phyloP scores from a whole-genome alignment of 352 stramenopile species.

The Globisporangium ultimum region DNA sequence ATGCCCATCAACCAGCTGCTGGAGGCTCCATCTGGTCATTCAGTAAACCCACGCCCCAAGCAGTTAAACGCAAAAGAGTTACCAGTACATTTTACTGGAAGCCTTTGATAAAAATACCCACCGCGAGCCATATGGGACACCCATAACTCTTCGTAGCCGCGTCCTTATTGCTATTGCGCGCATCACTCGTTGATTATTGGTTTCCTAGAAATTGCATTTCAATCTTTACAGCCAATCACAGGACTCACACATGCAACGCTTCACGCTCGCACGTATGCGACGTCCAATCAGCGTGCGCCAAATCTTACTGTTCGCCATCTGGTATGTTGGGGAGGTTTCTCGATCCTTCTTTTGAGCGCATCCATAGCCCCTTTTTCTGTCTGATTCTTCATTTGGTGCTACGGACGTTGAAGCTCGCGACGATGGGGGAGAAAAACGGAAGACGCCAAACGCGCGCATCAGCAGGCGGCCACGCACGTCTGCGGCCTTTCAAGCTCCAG shows the following conservation, averaged over 20 bases:
- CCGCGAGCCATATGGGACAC: background rate
- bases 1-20: background rate
- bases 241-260: too few species aligned
- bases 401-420: constrained; percentile 6
- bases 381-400: background rate
- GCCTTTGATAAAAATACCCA: background rate
- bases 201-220: too few species aligned
- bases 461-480: background rate
- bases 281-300: too few species aligned
- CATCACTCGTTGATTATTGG: too few species aligned
- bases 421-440: background rate
- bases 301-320: too few species aligned
- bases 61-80: background rate
- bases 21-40: background rate
- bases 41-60: too few species aligned
- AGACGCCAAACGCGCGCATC: background rate
- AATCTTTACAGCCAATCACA: too few species aligned
- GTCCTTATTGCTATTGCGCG: background rate
- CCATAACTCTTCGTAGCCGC: background rate
- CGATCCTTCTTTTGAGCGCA: too few species aligned
- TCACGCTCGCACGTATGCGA: too few species aligned
- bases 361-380: too few species aligned
- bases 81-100: background rate
- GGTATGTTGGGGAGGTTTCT: too few species aligned
- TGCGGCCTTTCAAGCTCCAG: constrained; percentile 19